These are phyloP conservation scores for Neurospora cerealis DNA, from an alignment of 495 filamentous ascomycete genomes.

Conservation along the genomic window DNA sequence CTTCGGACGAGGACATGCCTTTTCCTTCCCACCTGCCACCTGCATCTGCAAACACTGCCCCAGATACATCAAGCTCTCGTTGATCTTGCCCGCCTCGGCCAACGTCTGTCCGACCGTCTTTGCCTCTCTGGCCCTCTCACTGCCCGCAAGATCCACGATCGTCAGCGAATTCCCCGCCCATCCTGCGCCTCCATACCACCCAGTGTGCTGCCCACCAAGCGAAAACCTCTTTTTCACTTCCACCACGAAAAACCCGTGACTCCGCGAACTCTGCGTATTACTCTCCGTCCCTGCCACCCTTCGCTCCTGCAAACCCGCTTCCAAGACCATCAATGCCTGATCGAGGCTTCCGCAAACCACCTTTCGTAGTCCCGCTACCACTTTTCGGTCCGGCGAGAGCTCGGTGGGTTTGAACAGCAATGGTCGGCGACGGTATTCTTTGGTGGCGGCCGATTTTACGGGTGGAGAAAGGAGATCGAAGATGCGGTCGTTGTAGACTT, in stretches of 20 bases:
- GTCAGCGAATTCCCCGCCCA: constrained; percentile 80
- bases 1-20: constrained; percentile 41
- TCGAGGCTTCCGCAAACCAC: constrained; percentile 75
- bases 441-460: constrained; percentile 37
- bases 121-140: constrained; percentile 83
- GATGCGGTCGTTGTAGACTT: constrained; percentile 97
- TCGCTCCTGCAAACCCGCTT: constrained; percentile 79
- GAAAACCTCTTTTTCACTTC: constrained; percentile 73
- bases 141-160: constrained; percentile 88
- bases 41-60: constrained; percentile 97
- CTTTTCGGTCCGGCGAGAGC: constrained; percentile 71
- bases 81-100: constrained; percentile 94
- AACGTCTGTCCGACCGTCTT: constrained; percentile 89
- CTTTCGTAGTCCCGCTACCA: constrained; percentile 86
- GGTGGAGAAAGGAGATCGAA: constrained; percentile 75
- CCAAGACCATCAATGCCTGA: constrained; percentile 84
- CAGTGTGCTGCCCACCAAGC: constrained; percentile 33
- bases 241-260: constrained; percentile 93
- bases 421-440: constrained; percentile 61
- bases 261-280: constrained; percentile 80
- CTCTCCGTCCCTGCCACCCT: constrained; percentile 82
- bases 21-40: constrained; percentile 60
- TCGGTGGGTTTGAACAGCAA: constrained; percentile 86
- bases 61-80: constrained; percentile 94
- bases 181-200: constrained; percentile 31